Evolutionary conservation across 2,329 filamentous ascomycete genomes (phyloP).

Genomic region (Akanthomyces lecanii): DNA sequence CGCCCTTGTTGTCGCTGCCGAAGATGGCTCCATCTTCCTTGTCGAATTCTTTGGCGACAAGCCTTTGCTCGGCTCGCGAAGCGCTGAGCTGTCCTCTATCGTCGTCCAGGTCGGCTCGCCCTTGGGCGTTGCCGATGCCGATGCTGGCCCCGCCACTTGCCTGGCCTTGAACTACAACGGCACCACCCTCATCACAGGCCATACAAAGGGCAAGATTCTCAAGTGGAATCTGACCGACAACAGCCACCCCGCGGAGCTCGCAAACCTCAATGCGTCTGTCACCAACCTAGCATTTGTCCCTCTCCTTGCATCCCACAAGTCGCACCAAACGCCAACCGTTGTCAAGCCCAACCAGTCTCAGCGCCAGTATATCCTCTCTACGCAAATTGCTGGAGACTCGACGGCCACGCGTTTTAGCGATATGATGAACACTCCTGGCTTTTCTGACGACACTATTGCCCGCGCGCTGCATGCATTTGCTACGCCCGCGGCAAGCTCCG

Average conservation of each 20-base stretch:
- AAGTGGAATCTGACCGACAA: slow-evolving; percentile 75
- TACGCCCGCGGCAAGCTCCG: slow-evolving; percentile 28
- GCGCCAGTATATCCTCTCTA: slow-evolving; percentile 60
- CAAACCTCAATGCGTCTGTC: slow-evolving; percentile 73
- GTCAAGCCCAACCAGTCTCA: slow-evolving; percentile 75
- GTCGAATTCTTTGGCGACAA: slow-evolving; percentile 65
- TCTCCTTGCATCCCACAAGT: slow-evolving; percentile 41
- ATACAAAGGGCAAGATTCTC: slow-evolving; percentile 72
- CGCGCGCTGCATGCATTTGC: slow-evolving; percentile 45
- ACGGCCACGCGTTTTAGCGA: slow-evolving; percentile 38
- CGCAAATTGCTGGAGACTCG: slow-evolving; percentile 53
- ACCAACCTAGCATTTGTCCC: slow-evolving; percentile 75
- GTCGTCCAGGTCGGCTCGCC: slow-evolving; percentile 52
- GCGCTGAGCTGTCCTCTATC: slow-evolving; percentile 51
- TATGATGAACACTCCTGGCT: slow-evolving; percentile 44
- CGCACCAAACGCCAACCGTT: slow-evolving; percentile 51
- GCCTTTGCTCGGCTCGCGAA: slow-evolving; percentile 50
- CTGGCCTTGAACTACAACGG: slow-evolving; percentile 78
- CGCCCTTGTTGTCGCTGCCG: slow-evolving; percentile 75
- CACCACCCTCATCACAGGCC: slow-evolving; percentile 73
- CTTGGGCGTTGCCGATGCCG: slow-evolving; percentile 54
- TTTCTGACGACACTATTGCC: slow-evolving; percentile 45
- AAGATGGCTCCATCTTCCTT: slow-evolving; percentile 74
- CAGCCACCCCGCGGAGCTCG: slow-evolving; percentile 61
- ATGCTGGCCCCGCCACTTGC: slow-evolving; percentile 63